Percentiles rank a stretch among this genome's conserved stretches.
phyloP scores from a whole-genome alignment of 139 green algal genomes.

The Pseudopediastrum boryanum region DNA sequence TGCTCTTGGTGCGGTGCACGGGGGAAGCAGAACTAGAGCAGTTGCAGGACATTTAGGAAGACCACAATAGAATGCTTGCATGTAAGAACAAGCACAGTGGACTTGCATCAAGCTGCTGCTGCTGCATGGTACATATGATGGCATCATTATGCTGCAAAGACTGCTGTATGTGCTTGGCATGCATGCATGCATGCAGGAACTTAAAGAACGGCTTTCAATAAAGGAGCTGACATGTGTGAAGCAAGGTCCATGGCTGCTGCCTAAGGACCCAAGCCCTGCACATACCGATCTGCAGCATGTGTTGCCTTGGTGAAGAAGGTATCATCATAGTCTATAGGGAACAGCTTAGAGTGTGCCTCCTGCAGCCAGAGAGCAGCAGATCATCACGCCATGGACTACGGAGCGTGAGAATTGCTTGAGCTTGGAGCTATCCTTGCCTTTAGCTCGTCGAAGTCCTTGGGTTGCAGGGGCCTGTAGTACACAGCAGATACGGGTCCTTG shows the following conservation, averaged over 20 bases:
- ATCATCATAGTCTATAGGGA: conserved; percentile 62
- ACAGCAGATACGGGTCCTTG: not conserved
- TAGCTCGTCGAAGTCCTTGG: conserved; percentile 25
- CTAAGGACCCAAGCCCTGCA: too few relatives aligned
- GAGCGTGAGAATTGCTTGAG: not conserved
- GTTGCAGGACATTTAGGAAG: too few relatives aligned
- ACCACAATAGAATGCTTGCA: too few relatives aligned
- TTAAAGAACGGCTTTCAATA: not conserved
- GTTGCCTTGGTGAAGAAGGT: conserved; percentile 50
- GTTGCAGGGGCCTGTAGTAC: conserved; percentile 38
- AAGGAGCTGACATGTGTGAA: not conserved
- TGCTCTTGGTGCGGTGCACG: too few relatives aligned
- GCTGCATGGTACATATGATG: not conserved
- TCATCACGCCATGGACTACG: not conserved
- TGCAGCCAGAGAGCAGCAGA: not conserved
- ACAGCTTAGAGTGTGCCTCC: conserved; percentile 40
- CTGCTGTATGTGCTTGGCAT: not conserved
- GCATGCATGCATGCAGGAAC: not conserved
- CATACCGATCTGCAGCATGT: conserved; percentile 37
- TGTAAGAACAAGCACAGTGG: too few relatives aligned
- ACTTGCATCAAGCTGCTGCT: not conserved
- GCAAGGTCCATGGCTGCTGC: not conserved
- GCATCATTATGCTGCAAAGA: not conserved
- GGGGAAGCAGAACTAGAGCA: too few relatives aligned
- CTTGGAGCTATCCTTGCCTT: conserved; percentile 16